These are phyloP conservation scores for Aspergillus asperescens DNA, from an alignment of 495 filamentous ascomycete genomes.

Conservation along the genomic window DNA sequence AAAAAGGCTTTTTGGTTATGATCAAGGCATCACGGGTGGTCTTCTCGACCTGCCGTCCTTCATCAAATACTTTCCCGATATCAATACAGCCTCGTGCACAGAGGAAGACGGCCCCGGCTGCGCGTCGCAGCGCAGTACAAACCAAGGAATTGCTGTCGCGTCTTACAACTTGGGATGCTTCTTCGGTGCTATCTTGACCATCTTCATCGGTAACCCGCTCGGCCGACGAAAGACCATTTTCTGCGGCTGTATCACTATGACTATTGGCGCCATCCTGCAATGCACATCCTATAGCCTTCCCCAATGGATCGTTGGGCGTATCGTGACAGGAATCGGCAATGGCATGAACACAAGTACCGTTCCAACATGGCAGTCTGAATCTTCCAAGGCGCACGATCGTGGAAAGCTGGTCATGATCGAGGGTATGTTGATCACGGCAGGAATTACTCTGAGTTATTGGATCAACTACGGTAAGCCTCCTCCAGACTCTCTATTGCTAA, in stretches of 20 bases:
- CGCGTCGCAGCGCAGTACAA: conserved; percentile 24
- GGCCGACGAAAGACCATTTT: conserved; percentile 67
- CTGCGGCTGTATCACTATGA: conserved; percentile 58
- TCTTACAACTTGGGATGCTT: conserved; percentile 76
- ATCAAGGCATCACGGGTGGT: conserved; percentile 54
- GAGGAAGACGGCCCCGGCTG: not conserved
- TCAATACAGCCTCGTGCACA: conserved; percentile 15
- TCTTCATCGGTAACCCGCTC: conserved; percentile 65
- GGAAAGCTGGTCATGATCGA: conserved; percentile 77
- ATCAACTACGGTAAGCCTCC: conserved; percentile 52
- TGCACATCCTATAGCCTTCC: conserved; percentile 52
- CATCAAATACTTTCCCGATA: conserved; percentile 46
- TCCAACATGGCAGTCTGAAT: conserved; percentile 57
- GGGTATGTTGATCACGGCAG: conserved; percentile 60
- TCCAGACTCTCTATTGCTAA: too few relatives aligned
- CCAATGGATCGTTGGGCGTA: conserved; percentile 60
- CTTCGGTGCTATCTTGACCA: conserved; percentile 59
- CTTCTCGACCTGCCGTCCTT: conserved; percentile 52
- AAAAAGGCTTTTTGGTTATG: conserved; percentile 49
- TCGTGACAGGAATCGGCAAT: conserved; percentile 65
- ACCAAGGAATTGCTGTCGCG: conserved; percentile 52
- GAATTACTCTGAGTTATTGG: conserved; percentile 68
- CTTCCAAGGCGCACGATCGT: conserved; percentile 60
- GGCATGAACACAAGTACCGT: conserved; percentile 53
- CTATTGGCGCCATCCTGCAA: conserved; percentile 62